A percentile compares a stretch with the other conserved stretches of the same genome.
Evolutionary conservation across 106 monocot species (phyloP).

Genomic region (Acorus gramineus): DNA sequence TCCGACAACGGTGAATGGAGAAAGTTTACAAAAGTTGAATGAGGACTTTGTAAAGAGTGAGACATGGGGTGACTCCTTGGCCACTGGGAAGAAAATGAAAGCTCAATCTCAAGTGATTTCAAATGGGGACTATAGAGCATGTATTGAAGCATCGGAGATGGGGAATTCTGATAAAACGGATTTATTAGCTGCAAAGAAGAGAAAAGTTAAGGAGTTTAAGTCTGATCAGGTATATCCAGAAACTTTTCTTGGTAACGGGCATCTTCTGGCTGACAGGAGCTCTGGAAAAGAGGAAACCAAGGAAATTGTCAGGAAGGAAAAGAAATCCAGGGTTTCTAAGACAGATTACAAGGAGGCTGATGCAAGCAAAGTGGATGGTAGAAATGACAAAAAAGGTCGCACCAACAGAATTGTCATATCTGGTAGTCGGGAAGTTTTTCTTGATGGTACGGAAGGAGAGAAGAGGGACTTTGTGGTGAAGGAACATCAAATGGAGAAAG

Average conservation of each 20-base stretch:
- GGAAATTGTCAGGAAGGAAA: conserved; percentile 33
- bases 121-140: conserved; percentile 2
- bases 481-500: background rate
- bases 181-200: conserved; percentile 3
- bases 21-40: conserved; percentile 1
- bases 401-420: background rate
- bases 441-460: conserved; percentile 2
- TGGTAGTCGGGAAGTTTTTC: background rate
- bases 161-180: conserved; percentile 4
- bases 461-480: background rate
- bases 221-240: background rate
- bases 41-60: background rate
- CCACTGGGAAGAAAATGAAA: conserved; percentile 4
- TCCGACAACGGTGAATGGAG: background rate
- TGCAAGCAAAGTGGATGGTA: conserved; percentile 6
- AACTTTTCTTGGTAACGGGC: background rate
- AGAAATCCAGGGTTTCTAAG: conserved; percentile 21
- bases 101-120: background rate
- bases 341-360: conserved; percentile 12
- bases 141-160: background rate
- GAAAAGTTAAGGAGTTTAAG: conserved; percentile 2
- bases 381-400: conserved; percentile 4
- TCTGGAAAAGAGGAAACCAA: conserved; percentile 4
- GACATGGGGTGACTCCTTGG: background rate
- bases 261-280: background rate